Percentiles rank a stretch among this genome's conserved stretches.
Conservation (phyloP, 371 early-diverging fungal genomes). For the Smittium culicis region DNA sequence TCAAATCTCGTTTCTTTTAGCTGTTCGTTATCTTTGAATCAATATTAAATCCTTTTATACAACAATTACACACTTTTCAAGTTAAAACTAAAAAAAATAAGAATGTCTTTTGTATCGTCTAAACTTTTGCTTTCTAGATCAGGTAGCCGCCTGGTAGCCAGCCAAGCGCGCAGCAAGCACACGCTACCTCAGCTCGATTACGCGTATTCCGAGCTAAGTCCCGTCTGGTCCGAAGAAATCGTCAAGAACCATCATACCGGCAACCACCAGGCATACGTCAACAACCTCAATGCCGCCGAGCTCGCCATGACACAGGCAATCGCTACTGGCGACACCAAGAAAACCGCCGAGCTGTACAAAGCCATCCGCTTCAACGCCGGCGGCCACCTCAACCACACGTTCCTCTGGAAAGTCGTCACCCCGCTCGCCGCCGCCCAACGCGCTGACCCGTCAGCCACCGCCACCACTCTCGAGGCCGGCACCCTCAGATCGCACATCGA, state of each 20-base stretch:
- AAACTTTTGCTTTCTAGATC: too few relatives aligned
- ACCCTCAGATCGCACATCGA: conserved; percentile 56
- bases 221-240: conserved; percentile 83
- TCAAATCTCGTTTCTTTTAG: too few relatives aligned
- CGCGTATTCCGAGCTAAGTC: conserved; percentile 77
- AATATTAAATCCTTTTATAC: too few relatives aligned
- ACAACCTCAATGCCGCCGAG: conserved; percentile 44
- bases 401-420: conserved; percentile 91
- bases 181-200: conserved; percentile 38
- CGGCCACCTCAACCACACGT: conserved; percentile 94
- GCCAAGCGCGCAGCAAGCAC: conserved; percentile 36
- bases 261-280: conserved; percentile 83
- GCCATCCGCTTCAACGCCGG: conserved; percentile 91
- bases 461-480: conserved; percentile 26
- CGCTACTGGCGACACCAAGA: conserved; percentile 49
- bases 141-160: too few relatives aligned
- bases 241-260: conserved; percentile 93
- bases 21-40: too few relatives aligned
- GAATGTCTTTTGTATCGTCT: too few relatives aligned
- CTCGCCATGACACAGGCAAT: conserved; percentile 60
- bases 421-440: conserved; percentile 67
- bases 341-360: conserved; percentile 60
- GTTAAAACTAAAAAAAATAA: too few relatives aligned
- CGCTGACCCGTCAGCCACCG: conserved; percentile 22
- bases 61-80: too few relatives aligned